These are phyloP conservation scores for Nymphaea colorata DNA, from an alignment of 164 flowering plant species.

Conservation along the genomic window DNA sequence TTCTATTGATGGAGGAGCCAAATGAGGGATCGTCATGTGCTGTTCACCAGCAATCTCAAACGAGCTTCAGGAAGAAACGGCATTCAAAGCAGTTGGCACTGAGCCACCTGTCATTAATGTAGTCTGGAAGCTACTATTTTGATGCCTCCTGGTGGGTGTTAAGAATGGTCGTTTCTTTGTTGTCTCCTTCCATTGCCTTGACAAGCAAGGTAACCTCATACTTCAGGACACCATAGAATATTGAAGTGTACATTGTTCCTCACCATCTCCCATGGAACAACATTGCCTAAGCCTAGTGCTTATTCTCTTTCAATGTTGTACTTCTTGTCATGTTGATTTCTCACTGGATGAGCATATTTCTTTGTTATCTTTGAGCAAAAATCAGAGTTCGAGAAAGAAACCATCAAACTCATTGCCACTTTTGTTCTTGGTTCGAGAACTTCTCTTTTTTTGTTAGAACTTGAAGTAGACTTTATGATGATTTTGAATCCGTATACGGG, in stretches of 20 bases:
- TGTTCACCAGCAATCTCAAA: too few relatives aligned
- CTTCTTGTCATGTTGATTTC: slow-evolving; percentile 75
- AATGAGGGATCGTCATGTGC: too few relatives aligned
- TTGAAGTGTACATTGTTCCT: slow-evolving; percentile 49
- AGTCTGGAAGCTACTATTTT: slow-evolving; percentile 13
- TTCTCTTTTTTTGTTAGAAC: too few relatives aligned
- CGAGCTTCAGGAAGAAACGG: too few relatives aligned
- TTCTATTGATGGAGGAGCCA: too few relatives aligned
- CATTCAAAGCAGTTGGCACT: too few relatives aligned
- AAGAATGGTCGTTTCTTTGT: slow-evolving; percentile 79
- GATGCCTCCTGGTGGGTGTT: slow-evolving; percentile 34
- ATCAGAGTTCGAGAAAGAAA: neutral
- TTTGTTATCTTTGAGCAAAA: slow-evolving; percentile 13
- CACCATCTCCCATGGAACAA: slow-evolving; percentile 80
- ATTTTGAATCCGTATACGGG: too few relatives aligned
- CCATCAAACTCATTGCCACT: neutral
- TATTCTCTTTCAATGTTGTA: slow-evolving; percentile 63
- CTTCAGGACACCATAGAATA: slow-evolving; percentile 90
- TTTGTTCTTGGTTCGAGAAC: neutral
- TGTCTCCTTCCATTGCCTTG: slow-evolving; percentile 79
- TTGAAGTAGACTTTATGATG: too few relatives aligned
- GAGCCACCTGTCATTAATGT: slow-evolving; percentile 5
- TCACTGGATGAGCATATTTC: slow-evolving; percentile 61
- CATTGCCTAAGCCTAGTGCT: slow-evolving; percentile 81
- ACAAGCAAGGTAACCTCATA: slow-evolving; percentile 93